phyloP scores from a whole-genome alignment of 371 early-diverging fungal genomes.

The Chytridium lagenaria region DNA sequence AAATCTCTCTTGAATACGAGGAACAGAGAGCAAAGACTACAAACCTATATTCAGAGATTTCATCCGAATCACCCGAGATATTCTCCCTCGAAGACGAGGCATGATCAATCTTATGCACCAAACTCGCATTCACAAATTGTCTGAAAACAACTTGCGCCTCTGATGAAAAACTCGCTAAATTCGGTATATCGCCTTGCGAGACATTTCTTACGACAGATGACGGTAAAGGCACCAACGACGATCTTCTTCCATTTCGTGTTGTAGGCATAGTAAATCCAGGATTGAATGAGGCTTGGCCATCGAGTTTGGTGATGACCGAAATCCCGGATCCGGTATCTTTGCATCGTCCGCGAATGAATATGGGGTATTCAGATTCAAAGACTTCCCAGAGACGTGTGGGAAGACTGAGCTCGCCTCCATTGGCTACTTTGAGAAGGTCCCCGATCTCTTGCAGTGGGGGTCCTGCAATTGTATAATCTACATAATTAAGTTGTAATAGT shows the following conservation, averaged over 20 bases:
- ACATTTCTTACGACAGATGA: constrained; percentile 2
- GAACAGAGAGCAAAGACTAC: not conserved
- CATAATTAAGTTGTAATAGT: not conserved
- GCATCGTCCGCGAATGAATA: constrained; percentile 13
- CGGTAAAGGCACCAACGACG: constrained; percentile 8
- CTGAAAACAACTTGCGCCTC: constrained; percentile 7
- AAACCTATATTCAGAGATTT: constrained; percentile 15
- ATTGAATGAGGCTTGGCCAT: constrained; percentile 5
- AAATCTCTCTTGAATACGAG: too few relatives aligned
- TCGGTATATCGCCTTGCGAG: not conserved
- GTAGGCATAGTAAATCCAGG: constrained; percentile 18
- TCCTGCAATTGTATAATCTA: constrained; percentile 12
- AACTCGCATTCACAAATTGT: constrained; percentile 12
- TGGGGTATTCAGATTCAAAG: constrained; percentile 2
- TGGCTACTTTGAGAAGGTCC: constrained; percentile 12
- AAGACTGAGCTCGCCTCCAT: constrained; percentile 8
- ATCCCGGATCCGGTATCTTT: not conserved
- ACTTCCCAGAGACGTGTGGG: constrained; percentile 3
- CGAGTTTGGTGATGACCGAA: constrained; percentile 5
- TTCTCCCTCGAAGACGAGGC: not conserved
- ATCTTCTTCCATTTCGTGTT: constrained; percentile 1
- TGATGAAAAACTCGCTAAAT: not conserved
- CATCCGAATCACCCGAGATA: not conserved
- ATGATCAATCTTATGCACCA: constrained; percentile 13
- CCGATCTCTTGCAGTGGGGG: not conserved